Base-by-base conservation (phyloP, 331 rosid species). In the Phaseolus coccineus region DNA sequence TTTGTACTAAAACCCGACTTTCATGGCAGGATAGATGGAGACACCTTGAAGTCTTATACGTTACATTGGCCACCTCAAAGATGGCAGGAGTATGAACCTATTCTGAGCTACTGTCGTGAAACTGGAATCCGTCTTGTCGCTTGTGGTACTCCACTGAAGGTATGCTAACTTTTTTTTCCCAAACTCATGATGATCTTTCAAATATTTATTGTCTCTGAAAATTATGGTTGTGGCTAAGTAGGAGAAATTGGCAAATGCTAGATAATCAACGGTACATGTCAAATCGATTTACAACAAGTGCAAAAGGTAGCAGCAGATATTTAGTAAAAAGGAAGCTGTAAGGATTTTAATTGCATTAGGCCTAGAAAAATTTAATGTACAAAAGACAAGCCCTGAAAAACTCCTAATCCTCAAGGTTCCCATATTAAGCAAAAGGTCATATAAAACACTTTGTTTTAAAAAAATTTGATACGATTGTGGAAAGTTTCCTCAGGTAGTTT, bases 61-160 rank as follows among this genome's bases (percentile, higher is more conserved):
- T 55, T 78, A n/a, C 90, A 92, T 76, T 95, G 99, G 99, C 89
- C 99, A 1, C 88, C 91, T 28, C 80, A 87, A 80, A 85, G 94
- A 33, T 95, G 99, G 97, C 91, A 91, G 86, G 99, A 95, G 71
- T 95, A 93, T 76, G 97, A 93, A 82, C 99, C 99, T 76, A 91
- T 91, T 81, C 88, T 95, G 15, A 90, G 83, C 73, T 95, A 84
- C 84, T 93, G 97, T 77, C 88, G 87, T 33, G 97, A 93, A 56
- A 90, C 87, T 30, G 97, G 90, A 80, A 85, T 93, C 79, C 86
- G 22, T 61, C 87, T 95, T 50, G 87, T 95, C 56, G 98, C 97
- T 69, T 91, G 96, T 77, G 97, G 97, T 72, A 87, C 89, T 63
- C 99, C 96, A 2, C 94, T 82, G 65, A 50, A 66, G 98, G 98